Base-by-base conservation (phyloP, 768 basidiomycete species). In the Chlorophyllum brunneum region DNA sequence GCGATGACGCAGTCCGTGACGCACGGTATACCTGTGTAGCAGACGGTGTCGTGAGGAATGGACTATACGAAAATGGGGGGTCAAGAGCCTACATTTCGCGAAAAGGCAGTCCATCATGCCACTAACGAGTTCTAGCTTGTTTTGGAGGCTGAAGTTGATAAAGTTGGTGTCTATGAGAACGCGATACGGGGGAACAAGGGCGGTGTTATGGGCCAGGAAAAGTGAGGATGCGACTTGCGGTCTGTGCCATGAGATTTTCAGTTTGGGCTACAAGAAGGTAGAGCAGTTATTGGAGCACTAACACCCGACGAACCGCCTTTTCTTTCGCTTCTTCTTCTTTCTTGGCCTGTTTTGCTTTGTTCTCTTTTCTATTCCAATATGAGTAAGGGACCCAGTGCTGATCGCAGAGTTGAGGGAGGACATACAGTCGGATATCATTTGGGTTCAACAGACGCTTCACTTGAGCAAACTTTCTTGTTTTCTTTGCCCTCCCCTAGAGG, bases 91-190 rank as follows among this genome's bases (percentile, higher is more conserved):
- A 95, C 95, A 98, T 74, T 99, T 98, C 10, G 97, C 97, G 68
- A 92, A 97, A 13, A 98, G 75, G 63, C 93, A 95, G 64, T 99
- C 97, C 97, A 99, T 98, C 97, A 99, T 98, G n/a, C 91, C 94
- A 61, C 86, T 84, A 18, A 98, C 77, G 49, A 98, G 79, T 67
- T 99, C 97, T 58, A 99, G 73, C 68, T 98, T 97, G 70, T 98
- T 99, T 73, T 99, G 97, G 43, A 99, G 78, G 59, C 88, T 92
- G 67, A 98, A 95, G 66, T 98, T 98, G 78, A 99, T 99, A 61
- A 99, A 98, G 67, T 99, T 99, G 65, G 97, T 99, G 69, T 99
- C 97, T 55, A 99, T 92, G 33, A 99, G 82, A 23, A 99, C 92
- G 16, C 95, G 85, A 65, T 98, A 99, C 2, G 97, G 97, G 0